A percentile compares a stretch with the other conserved stretches of the same genome.
phyloP scores from a whole-genome alignment of 371 early-diverging fungal species.

The Lichtheimia ramosa region DNA sequence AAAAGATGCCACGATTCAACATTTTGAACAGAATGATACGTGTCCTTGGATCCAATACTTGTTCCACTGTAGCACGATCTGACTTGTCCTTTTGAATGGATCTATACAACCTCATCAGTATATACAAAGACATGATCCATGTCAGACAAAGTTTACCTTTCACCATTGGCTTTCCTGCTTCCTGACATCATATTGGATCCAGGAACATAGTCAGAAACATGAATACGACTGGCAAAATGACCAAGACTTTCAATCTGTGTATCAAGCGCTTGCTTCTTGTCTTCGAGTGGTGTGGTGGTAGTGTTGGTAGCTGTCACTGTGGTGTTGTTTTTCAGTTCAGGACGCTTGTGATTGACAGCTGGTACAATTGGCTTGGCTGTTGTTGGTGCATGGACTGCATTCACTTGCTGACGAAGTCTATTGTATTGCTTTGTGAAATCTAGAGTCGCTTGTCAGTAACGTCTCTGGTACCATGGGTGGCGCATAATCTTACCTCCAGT shows the following conservation, averaged over 20 bases:
- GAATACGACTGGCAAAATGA: conserved; percentile 64
- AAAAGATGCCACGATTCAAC: conserved; percentile 86
- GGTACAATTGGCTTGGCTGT: conserved; percentile 33
- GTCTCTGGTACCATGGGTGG: too few species aligned
- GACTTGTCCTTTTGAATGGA: conserved; percentile 81
- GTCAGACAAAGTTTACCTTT: conserved; percentile 44
- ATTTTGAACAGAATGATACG: conserved; percentile 96
- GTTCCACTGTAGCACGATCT: conserved; percentile 97
- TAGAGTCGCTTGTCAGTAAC: conserved; percentile 16
- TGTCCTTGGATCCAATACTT: conserved; percentile 98
- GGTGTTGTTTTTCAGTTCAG: conserved; percentile 20
- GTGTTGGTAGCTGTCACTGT: conserved; percentile 19
- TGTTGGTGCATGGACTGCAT: conserved; percentile 25
- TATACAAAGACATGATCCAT: background rate
- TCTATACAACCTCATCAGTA: conserved; percentile 12
- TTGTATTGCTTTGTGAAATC: conserved; percentile 96
- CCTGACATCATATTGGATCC: conserved; percentile 47
- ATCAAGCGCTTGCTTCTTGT: conserved; percentile 41
- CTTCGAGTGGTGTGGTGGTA: conserved; percentile 20
- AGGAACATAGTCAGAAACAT: conserved; percentile 51
- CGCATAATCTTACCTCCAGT: conserved; percentile 36
- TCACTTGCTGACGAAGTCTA: conserved; percentile 67
- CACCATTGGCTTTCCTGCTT: conserved; percentile 82
- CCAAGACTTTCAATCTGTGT: conserved; percentile 60
- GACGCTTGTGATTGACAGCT: conserved; percentile 36